These are phyloP conservation scores for Melaleuca alternifolia DNA, from an alignment of 345 rosid species.

Conservation along the genomic window DNA sequence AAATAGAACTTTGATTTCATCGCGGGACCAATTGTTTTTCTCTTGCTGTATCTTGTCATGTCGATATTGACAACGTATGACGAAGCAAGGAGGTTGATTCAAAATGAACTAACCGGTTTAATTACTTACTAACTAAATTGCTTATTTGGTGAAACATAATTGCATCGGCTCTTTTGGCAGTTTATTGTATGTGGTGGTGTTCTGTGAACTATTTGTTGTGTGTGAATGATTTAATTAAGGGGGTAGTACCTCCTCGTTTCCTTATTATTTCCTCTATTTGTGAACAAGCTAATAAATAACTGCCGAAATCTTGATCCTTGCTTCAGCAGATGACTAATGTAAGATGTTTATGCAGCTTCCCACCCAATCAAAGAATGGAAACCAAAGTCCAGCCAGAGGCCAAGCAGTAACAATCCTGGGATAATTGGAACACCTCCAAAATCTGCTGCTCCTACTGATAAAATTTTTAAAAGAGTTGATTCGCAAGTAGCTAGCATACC, in stretches of 20 bases:
- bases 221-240: background rate
- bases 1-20: background rate
- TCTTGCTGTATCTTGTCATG: background rate
- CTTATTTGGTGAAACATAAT: background rate
- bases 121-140: background rate
- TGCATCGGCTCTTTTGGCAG: background rate
- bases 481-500: constrained; percentile 35
- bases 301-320: background rate
- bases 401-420: constrained; percentile 32
- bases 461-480: constrained; percentile 33
- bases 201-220: background rate
- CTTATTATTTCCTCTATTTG: background rate
- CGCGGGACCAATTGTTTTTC: background rate
- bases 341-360: constrained; percentile 29
- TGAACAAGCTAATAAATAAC: background rate
- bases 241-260: background rate
- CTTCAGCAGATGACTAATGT: background rate
- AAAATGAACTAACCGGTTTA: background rate
- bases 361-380: constrained; percentile 81
- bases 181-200: background rate
- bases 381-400: constrained; percentile 65
- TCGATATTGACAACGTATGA: background rate
- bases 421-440: constrained; percentile 58
- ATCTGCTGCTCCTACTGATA: constrained; percentile 30
- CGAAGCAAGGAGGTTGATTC: background rate